phyloP scores from a whole-genome alignment of 768 basidiomycete genomes.

The Tulasnella sp. region DNA sequence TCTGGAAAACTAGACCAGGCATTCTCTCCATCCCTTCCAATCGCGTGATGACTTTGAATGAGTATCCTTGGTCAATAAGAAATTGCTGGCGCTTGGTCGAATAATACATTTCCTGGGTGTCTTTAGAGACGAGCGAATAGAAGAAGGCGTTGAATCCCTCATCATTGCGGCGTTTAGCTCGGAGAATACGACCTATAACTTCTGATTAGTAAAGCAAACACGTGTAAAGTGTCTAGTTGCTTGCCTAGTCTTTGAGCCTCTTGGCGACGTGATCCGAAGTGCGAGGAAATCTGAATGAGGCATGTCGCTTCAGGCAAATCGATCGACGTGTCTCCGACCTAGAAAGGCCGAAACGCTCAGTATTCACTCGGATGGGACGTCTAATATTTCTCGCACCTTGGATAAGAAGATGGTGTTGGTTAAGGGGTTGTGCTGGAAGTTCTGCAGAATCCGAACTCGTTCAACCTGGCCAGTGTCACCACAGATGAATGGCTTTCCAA shows the following conservation, averaged over 20 bases:
- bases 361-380: not conserved
- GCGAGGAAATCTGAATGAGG: conserved; percentile 97
- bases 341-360: conserved; percentile 26
- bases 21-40: conserved; percentile 86
- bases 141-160: conserved; percentile 99
- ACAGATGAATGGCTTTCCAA: conserved; percentile 93
- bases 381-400: conserved; percentile 54
- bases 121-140: conserved; percentile 97
- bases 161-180: conserved; percentile 96
- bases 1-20: conserved; percentile 86
- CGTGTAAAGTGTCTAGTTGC: not conserved
- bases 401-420: conserved; percentile 99
- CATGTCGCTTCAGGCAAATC: conserved; percentile 99
- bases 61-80: conserved; percentile 97
- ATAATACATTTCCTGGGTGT: conserved; percentile 99
- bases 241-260: conserved; percentile 80
- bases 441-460: conserved; percentile 88
- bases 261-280: conserved; percentile 96
- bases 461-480: conserved; percentile 93
- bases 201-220: conserved; percentile 51
- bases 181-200: conserved; percentile 72
- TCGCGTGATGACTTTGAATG: conserved; percentile 99
- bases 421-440: conserved; percentile 91
- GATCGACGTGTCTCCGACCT: conserved; percentile 98
- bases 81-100: conserved; percentile 98